Evolutionary conservation across 176 grass and related monocot genomes (phyloP).

Genomic region (Chrysopogon serrulatus): DNA sequence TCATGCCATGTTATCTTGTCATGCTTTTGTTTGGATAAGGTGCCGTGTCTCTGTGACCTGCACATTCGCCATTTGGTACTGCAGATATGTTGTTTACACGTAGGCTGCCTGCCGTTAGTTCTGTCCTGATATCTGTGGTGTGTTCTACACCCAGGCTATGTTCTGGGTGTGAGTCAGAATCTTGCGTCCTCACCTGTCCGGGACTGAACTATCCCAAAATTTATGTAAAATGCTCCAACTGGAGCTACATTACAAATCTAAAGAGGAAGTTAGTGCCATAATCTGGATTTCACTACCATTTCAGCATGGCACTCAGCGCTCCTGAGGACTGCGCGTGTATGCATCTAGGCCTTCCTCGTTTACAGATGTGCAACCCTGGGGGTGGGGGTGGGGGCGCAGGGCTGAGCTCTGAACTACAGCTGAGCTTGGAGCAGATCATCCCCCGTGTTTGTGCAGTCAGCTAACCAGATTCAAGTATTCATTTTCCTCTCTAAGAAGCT

Average conservation of each 20-base stretch:
- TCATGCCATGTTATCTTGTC: background rate
- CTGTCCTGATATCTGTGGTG: background rate
- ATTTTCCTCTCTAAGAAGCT: background rate
- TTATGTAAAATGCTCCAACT: background rate
- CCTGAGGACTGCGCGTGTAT: background rate
- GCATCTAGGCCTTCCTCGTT: background rate
- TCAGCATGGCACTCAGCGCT: background rate
- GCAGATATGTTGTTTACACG: background rate
- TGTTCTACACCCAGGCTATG: background rate
- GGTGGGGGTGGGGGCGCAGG: too few species aligned
- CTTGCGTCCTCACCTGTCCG: background rate
- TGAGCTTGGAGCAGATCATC: background rate
- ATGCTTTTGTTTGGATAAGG: background rate
- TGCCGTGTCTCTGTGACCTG: background rate
- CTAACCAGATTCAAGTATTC: background rate
- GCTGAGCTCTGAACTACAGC: conserved; percentile 76
- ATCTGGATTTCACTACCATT: background rate
- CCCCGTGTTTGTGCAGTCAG: background rate
- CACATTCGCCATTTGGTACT: too few species aligned
- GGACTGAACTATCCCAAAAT: background rate
- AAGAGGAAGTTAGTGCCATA: too few species aligned
- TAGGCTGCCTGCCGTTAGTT: background rate
- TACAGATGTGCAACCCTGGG: conserved; percentile 53
- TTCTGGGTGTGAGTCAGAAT: background rate
- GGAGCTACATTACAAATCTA: background rate